These are phyloP conservation scores for Beauveria brongniartii DNA, from an alignment of 2,329 filamentous ascomycete genomes.

Conservation along the genomic window DNA sequence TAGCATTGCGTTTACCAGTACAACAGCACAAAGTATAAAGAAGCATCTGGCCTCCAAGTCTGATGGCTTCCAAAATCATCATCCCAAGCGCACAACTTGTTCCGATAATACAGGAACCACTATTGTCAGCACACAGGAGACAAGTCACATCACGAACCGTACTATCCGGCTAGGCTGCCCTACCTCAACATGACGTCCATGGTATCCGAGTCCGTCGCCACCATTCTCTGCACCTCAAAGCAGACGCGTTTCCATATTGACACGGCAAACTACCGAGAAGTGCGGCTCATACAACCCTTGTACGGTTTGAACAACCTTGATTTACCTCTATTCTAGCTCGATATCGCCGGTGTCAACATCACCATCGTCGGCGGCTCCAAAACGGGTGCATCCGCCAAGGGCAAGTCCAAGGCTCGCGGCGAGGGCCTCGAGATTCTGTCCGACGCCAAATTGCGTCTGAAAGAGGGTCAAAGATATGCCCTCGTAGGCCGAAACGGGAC, in stretches of 20 bases:
- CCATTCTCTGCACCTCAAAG: slow-evolving; percentile 56
- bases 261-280: slow-evolving; percentile 48
- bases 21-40: background rate
- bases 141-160: background rate
- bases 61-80: background rate
- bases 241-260: slow-evolving; percentile 58
- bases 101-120: background rate
- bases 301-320: background rate
- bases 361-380: slow-evolving; percentile 37
- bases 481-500: slow-evolving; percentile 73
- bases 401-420: slow-evolving; percentile 42
- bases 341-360: slow-evolving; percentile 66
- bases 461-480: slow-evolving; percentile 67
- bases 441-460: slow-evolving; percentile 62
- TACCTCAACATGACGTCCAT: slow-evolving; percentile 36
- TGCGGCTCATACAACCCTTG: slow-evolving; percentile 20
- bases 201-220: slow-evolving; percentile 40
- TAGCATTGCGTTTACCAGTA: background rate
- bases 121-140: background rate
- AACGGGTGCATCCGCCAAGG: slow-evolving; percentile 19
- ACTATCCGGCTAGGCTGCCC: background rate
- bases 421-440: slow-evolving; percentile 59
- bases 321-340: slow-evolving; percentile 42
- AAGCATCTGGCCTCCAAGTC: background rate
- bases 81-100: background rate